phyloP scores from a whole-genome alignment of 1,284 basidiomycete species.

The Abortiporus biennis region DNA sequence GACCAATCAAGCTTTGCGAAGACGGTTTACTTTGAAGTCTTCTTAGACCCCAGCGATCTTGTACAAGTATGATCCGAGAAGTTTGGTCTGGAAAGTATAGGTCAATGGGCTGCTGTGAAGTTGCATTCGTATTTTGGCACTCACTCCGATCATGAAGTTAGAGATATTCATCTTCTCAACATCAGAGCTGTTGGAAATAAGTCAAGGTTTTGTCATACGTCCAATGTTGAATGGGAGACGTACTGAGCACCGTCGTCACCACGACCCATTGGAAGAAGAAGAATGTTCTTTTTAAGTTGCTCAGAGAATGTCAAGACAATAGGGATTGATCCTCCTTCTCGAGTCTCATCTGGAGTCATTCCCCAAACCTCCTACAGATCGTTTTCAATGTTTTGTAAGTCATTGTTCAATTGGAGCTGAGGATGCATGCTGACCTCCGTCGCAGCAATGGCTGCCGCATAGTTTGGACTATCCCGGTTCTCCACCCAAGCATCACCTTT shows the following conservation, averaged over 20 bases:
- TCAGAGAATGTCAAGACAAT: slow-evolving; percentile 96
- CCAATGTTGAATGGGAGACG: slow-evolving; percentile 22
- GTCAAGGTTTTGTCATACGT: not conserved
- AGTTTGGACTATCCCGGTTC: slow-evolving; percentile 89
- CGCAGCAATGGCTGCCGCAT: slow-evolving; percentile 84
- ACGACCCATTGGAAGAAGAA: slow-evolving; percentile 89
- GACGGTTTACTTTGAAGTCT: not conserved
- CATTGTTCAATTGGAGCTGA: not conserved
- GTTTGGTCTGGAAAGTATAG: slow-evolving; percentile 47
- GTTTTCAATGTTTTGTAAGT: not conserved
- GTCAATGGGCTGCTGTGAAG: not conserved
- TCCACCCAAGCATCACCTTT: slow-evolving; percentile 89
- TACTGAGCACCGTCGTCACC: slow-evolving; percentile 93
- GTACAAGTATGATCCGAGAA: slow-evolving; percentile 81
- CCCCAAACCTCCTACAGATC: slow-evolving; percentile 1
- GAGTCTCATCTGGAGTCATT: slow-evolving; percentile 1
- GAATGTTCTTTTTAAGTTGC: slow-evolving; percentile 73
- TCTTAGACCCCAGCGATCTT: slow-evolving; percentile 46
- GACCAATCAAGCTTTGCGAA: too few species aligned
- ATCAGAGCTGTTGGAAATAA: slow-evolving; percentile 54
- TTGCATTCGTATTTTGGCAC: not conserved
- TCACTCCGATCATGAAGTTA: slow-evolving; percentile 86
- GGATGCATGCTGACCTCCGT: slow-evolving; percentile 44
- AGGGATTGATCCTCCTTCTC: slow-evolving; percentile 80
- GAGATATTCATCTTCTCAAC: slow-evolving; percentile 94